A percentile compares a stretch with the other conserved stretches of the same genome.
Evolutionary conservation across 306 rosid genomes (phyloP).

Genomic region (Medicago arabica): DNA sequence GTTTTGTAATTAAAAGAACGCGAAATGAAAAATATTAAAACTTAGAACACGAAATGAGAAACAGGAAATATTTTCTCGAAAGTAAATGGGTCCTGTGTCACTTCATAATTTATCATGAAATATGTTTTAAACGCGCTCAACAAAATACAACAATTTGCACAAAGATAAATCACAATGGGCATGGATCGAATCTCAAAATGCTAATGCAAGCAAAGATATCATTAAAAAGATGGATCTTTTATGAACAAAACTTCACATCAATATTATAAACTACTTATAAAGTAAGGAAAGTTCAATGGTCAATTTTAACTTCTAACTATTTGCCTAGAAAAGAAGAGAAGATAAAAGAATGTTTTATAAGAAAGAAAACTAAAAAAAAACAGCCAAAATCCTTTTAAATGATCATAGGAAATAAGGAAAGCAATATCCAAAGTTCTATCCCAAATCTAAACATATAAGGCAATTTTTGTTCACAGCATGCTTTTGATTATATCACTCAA

Average conservation of each 20-base stretch:
- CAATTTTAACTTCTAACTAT: background rate
- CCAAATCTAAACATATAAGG: background rate
- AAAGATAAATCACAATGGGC: background rate
- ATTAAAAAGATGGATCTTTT: constrained; percentile 3
- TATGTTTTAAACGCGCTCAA: background rate
- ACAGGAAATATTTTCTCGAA: background rate
- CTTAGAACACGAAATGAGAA: background rate
- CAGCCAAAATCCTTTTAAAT: constrained; percentile 9
- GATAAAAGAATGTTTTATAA: background rate
- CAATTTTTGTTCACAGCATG: background rate
- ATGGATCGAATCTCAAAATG: constrained; percentile 11
- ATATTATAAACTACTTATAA: background rate
- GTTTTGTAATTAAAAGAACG: background rate
- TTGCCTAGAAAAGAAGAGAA: background rate
- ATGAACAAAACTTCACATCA: background rate
- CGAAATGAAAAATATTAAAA: background rate
- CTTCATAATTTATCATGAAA: background rate
- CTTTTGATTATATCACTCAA: background rate
- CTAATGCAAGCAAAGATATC: constrained; percentile 3
- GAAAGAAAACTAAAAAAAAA: constrained; percentile 5
- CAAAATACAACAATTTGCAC: constrained; percentile 1
- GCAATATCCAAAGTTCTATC: constrained; percentile 3
- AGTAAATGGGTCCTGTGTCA: background rate
- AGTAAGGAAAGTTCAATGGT: background rate
- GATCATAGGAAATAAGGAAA: background rate